Evolutionary conservation across 768 basidiomycete genomes (phyloP).

Genomic region (Cubamyces lactineus): DNA sequence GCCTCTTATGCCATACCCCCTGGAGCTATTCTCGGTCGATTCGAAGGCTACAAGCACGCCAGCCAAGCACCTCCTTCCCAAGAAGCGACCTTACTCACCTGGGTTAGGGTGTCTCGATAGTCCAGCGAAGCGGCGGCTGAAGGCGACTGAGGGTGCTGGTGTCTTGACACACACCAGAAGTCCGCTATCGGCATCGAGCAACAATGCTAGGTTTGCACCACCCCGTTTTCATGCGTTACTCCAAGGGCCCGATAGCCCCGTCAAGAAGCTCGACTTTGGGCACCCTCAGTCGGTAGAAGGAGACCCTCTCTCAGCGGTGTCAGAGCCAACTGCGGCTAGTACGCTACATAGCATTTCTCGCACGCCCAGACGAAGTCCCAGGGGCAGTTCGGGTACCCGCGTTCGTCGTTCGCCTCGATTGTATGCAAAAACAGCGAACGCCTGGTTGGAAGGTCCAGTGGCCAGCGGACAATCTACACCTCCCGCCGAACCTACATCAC

Average conservation of each 20-base stretch:
- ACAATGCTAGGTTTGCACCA: slow-evolving; percentile 43
- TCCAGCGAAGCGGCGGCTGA: slow-evolving; percentile 70
- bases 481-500: background rate
- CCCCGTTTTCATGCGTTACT: slow-evolving; percentile 49
- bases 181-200: slow-evolving; percentile 43
- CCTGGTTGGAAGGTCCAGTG: background rate
- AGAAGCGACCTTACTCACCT: slow-evolving; percentile 69
- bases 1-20: slow-evolving; percentile 65
- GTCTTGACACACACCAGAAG: slow-evolving; percentile 43
- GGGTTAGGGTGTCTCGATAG: slow-evolving; percentile 50
- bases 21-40: slow-evolving; percentile 54
- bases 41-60: slow-evolving; percentile 39
- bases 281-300: slow-evolving; percentile 18
- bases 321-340: slow-evolving; percentile 7
- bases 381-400: background rate
- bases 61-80: slow-evolving; percentile 33
- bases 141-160: slow-evolving; percentile 55
- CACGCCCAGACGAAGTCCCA: slow-evolving; percentile 18
- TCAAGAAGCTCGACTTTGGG: slow-evolving; percentile 58
- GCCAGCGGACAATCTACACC: background rate
- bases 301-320: background rate
- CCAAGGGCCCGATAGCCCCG: slow-evolving; percentile 46
- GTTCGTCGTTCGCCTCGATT: slow-evolving; percentile 19
- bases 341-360: slow-evolving; percentile 1
- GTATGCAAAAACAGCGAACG: background rate